Evolutionary conservation across 768 basidiomycete species (phyloP).

Genomic region (Tylopilus cervinicoccineus): DNA sequence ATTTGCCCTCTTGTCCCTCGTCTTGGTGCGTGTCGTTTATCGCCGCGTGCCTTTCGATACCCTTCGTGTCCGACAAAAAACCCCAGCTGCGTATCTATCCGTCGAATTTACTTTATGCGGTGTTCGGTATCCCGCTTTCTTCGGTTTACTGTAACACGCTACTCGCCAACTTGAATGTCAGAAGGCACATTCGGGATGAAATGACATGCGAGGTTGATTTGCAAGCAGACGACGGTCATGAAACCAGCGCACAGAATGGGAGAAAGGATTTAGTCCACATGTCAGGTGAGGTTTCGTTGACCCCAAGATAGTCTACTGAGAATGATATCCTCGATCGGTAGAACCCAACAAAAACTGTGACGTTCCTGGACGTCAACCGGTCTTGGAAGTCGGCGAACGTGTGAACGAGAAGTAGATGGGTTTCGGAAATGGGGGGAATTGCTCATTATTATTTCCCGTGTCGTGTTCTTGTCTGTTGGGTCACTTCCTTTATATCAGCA

Average conservation of each 20-base stretch:
- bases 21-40: background rate
- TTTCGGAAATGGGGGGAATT: background rate
- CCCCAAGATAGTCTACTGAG: too few species aligned
- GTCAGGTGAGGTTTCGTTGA: background rate
- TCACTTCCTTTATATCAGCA: too few species aligned
- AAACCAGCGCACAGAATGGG: background rate
- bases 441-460: too few species aligned
- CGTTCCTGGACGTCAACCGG: background rate
- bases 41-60: background rate
- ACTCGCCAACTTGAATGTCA: slow-evolving; percentile 2
- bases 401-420: background rate
- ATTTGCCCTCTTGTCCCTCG: slow-evolving; percentile 36
- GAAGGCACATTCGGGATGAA: background rate
- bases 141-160: slow-evolving; percentile 3
- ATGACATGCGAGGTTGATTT: background rate
- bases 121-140: background rate
- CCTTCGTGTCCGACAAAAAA: background rate
- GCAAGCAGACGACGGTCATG: background rate
- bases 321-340: too few species aligned
- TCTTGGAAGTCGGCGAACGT: background rate
- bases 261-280: background rate
- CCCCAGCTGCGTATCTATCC: background rate
- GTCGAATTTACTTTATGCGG: background rate
- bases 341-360: background rate
- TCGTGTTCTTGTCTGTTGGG: too few species aligned